Evolutionary conservation across 768 basidiomycete genomes (phyloP), one percentile per base, ranked within the genome.

Genomic region (Xerocomus potaroensis): DNA sequence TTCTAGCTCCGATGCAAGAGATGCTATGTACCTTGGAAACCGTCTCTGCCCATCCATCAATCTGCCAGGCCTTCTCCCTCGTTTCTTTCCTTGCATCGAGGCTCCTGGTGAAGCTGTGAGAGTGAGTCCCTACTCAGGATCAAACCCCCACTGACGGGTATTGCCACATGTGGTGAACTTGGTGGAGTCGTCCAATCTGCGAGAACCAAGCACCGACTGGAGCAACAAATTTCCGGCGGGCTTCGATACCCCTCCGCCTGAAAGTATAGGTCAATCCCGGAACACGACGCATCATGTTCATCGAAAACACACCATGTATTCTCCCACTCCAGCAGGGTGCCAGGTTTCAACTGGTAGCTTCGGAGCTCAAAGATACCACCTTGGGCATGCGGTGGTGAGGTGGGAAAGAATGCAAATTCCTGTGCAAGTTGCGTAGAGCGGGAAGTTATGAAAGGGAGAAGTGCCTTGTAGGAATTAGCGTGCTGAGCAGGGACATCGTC

Each of bases 111-210:
- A 7, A 37, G 6, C 26, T 45, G 45, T 53, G 49, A 46, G 46
- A 60, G 48, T 14, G 21, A 27, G 42, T 41, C 47, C 40, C 36
- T 27, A 24, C 23, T 36, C 49, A 51, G 36, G 15, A 16, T 41
- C 14, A 45, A 18, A 48, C 29, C 39, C 37, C 48, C 49, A 77
- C 84, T 63, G 59, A 91, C 90, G 84, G 83, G 64, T 95, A 95
- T 69, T 97, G 94, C 95, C 95, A 98, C 70, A 97, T 79, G 69
- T 97, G 95, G 63, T 97, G 89, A 8, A 96, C 95, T 55, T 90
- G 79, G 61, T 91, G 86, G 44, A 91, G 72, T 39, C 85, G 77
- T 42, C 90, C 90, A 38, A 90, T 74, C 65, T 91, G 90, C 46
- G 87, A 87, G 69, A 90, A 94, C 89, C 90, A 92, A n/a, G 88